These are phyloP conservation scores for Blastobotrys elegans DNA, from an alignment of 1,139 yeast genomes.

Conservation along the genomic window DNA sequence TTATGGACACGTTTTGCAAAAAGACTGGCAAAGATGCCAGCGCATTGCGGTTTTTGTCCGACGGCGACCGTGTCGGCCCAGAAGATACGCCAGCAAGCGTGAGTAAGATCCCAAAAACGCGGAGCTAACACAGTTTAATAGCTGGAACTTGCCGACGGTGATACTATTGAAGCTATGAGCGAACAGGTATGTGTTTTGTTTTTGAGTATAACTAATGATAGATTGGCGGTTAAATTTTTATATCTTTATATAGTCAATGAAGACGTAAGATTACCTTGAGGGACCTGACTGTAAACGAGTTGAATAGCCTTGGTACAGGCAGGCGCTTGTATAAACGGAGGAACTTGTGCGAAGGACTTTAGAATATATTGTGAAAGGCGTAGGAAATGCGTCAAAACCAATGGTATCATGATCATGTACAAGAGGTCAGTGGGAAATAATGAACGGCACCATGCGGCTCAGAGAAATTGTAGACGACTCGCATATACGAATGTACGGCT, in stretches of 20 bases:
- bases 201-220: neutral
- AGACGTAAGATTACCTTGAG: neutral
- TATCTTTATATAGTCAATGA: no score
- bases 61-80: slow-evolving; percentile 85
- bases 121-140: slow-evolving; percentile 13
- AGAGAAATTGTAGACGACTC: no score
- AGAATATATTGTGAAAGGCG: no score
- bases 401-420: no score
- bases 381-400: no score
- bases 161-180: slow-evolving; percentile 96
- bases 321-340: no score
- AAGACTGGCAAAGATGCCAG: slow-evolving; percentile 89
- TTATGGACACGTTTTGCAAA: slow-evolving; percentile 97
- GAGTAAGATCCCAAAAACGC: slow-evolving; percentile 17
- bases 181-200: slow-evolving; percentile 54
- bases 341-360: no score
- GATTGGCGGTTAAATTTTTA: slow-evolving; percentile 6
- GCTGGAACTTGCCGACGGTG: slow-evolving; percentile 91
- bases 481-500: no score
- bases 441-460: no score
- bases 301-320: no score
- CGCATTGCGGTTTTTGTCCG: slow-evolving; percentile 82
- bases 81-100: slow-evolving; percentile 85
- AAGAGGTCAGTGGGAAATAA: no score
- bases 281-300: no score